phyloP scores from a whole-genome alignment of 2,329 filamentous ascomycete genomes.

The Helotiales sp. region DNA sequence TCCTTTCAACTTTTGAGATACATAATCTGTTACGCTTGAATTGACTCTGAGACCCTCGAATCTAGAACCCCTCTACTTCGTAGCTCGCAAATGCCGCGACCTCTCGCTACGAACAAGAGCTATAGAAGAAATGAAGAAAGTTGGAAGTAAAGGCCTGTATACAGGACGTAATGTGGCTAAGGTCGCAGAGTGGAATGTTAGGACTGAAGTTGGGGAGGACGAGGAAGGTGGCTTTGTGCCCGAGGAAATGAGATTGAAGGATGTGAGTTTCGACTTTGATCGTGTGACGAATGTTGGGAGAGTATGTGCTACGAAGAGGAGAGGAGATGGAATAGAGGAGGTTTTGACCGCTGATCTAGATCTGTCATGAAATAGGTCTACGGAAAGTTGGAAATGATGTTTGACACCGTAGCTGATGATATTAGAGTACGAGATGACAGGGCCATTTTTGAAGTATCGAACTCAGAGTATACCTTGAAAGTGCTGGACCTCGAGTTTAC shows the following conservation, averaged over 20 bases:
- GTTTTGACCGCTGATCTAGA: neutral
- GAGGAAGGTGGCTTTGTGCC: neutral
- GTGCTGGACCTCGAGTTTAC: no score
- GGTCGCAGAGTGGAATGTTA: slow-evolving; percentile 6
- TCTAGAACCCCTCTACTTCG: slow-evolving; percentile 11
- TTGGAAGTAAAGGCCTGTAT: slow-evolving; percentile 6
- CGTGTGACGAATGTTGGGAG: neutral
- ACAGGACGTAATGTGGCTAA: slow-evolving; percentile 4
- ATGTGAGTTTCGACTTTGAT: slow-evolving; percentile 11
- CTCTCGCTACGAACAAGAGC: neutral
- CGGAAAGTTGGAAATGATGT: neutral
- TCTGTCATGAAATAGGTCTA: neutral
- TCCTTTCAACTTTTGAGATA: no score
- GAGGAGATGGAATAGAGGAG: neutral
- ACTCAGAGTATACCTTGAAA: no score
- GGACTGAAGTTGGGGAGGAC: neutral
- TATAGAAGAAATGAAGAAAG: slow-evolving; percentile 8
- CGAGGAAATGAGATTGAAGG: slow-evolving; percentile 2
- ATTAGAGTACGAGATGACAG: no score
- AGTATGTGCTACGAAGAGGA: slow-evolving; percentile 3
- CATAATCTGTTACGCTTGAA: no score
- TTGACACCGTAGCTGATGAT: neutral
- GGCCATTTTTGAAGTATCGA: no score
- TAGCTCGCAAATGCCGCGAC: slow-evolving; percentile 10
- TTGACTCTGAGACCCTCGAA: no score